These are phyloP conservation scores for Zostera marina DNA, from an alignment of 116 monocot genomes.

Conservation along the genomic window DNA sequence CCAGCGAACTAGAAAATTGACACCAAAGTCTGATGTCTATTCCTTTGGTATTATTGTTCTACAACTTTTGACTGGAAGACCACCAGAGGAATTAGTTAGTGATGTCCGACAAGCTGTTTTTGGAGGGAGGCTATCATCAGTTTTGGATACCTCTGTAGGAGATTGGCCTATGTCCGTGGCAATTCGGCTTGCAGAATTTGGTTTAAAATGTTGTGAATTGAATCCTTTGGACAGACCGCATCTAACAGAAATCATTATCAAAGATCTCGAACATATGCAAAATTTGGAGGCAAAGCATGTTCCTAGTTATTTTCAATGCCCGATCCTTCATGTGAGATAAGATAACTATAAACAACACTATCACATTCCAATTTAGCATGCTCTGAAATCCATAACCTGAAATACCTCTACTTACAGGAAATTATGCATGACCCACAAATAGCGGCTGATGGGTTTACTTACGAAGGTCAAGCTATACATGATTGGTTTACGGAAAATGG, in stretches of 20 bases:
- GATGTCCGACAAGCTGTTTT: constrained; percentile 36
- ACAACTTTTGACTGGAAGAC: constrained; percentile 60
- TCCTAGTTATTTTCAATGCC: constrained; percentile 57
- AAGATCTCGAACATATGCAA: constrained; percentile 42
- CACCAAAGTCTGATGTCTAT: constrained; percentile 51
- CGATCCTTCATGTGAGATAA: constrained; percentile 49
- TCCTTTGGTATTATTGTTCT: constrained; percentile 60
- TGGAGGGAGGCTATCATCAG: constrained; percentile 16
- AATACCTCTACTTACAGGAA: constrained; percentile 28
- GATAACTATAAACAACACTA: background rate
- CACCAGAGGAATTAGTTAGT: constrained; percentile 24
- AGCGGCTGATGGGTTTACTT: constrained; percentile 82
- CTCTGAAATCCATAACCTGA: too few relatives aligned
- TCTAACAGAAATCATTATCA: constrained; percentile 40
- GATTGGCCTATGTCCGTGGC: constrained; percentile 53
- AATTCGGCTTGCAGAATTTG: constrained; percentile 51
- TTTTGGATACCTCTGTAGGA: constrained; percentile 56
- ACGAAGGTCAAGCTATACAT: constrained; percentile 45
- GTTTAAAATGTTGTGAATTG: constrained; percentile 32
- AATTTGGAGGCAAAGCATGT: constrained; percentile 35
- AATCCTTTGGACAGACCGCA: constrained; percentile 28
- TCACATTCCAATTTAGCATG: background rate
- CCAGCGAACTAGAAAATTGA: constrained; percentile 19
- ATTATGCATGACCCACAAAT: constrained; percentile 74
- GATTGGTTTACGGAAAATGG: constrained; percentile 52